Evolutionary conservation across 78 protist genomes (phyloP).

Genomic region (Dictyostelium firmibasis): DNA sequence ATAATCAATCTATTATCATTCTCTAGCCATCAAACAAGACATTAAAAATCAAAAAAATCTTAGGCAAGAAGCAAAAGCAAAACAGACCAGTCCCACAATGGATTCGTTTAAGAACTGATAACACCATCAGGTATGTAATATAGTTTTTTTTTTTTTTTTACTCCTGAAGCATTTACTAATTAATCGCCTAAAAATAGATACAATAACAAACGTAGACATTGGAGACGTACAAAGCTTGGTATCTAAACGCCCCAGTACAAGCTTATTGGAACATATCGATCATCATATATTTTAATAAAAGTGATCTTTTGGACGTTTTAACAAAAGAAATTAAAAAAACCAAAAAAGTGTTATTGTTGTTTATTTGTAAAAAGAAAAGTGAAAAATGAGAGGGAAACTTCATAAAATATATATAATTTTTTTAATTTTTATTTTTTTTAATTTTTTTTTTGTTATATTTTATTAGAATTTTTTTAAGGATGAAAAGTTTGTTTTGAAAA

Average conservation of each 20-base stretch:
- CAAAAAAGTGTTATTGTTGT: too few relatives aligned
- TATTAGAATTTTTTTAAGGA: conserved; percentile 50
- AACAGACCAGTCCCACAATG: conserved; percentile 98
- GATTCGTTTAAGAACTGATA: conserved; percentile 98
- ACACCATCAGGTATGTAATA: conserved; percentile 94
- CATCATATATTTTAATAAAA: background rate
- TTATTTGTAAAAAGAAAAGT: too few relatives aligned
- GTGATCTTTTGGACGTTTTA: background rate
- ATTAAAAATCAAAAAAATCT: conserved; percentile 82
- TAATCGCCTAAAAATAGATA: conserved; percentile 86
- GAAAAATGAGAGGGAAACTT: too few relatives aligned
- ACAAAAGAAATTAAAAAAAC: background rate
- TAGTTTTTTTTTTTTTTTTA: too few relatives aligned
- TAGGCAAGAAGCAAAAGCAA: conserved; percentile 95
- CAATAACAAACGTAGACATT: conserved; percentile 98
- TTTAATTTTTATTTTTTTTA: too few relatives aligned
- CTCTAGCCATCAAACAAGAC: conserved; percentile 98
- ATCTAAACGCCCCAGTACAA: conserved; percentile 82
- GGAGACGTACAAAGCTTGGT: conserved; percentile 99
- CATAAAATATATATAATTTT: too few relatives aligned
- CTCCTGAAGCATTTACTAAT: too few relatives aligned
- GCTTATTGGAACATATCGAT: background rate
- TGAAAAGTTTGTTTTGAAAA: conserved; percentile 51
- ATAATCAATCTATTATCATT: background rate
- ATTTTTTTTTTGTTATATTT: background rate